Evolutionary conservation across 1,139 yeast genomes (phyloP).

Genomic region (Torulaspora pretoriensis): DNA sequence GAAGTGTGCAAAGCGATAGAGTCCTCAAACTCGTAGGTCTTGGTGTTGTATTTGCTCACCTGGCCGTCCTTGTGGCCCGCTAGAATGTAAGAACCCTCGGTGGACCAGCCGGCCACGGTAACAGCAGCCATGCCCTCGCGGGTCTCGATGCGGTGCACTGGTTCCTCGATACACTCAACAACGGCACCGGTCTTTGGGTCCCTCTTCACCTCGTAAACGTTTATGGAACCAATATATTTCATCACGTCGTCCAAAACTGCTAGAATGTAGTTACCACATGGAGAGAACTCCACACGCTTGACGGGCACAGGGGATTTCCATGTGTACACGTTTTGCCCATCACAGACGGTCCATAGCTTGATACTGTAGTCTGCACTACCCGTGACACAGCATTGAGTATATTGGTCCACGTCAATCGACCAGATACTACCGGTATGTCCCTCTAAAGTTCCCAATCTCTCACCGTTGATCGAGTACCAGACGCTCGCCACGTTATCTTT

Average conservation of each 20-base stretch:
- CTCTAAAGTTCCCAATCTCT: slow-evolving; percentile 87
- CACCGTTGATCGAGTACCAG: slow-evolving; percentile 96
- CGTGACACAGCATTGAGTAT: slow-evolving; percentile 67
- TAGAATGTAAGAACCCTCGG: slow-evolving; percentile 65
- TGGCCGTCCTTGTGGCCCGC: slow-evolving; percentile 88
- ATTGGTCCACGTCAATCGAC: slow-evolving; percentile 83
- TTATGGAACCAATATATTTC: slow-evolving; percentile 81
- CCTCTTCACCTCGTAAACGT: slow-evolving; percentile 58
- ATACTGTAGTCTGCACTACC: slow-evolving; percentile 89
- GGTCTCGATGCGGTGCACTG: slow-evolving; percentile 61
- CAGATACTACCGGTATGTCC: slow-evolving; percentile 94
- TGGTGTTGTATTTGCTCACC: slow-evolving; percentile 73
- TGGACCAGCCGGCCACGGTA: slow-evolving; percentile 87
- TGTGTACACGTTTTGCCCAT: slow-evolving; percentile 70
- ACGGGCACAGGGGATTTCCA: slow-evolving; percentile 83
- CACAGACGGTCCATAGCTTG: slow-evolving; percentile 78
- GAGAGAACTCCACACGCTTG: slow-evolving; percentile 83
- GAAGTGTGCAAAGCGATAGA: slow-evolving; percentile 69
- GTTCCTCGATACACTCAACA: slow-evolving; percentile 41
- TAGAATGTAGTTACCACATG: slow-evolving; percentile 63
- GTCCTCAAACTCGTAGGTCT: slow-evolving; percentile 57
- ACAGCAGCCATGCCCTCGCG: slow-evolving; percentile 54
- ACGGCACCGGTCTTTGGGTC: slow-evolving; percentile 40
- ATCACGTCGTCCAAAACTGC: slow-evolving; percentile 88
- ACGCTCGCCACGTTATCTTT: slow-evolving; percentile 86